Conservation (phyloP, 768 basidiomycete species). For the Crepidotus variabilis region DNA sequence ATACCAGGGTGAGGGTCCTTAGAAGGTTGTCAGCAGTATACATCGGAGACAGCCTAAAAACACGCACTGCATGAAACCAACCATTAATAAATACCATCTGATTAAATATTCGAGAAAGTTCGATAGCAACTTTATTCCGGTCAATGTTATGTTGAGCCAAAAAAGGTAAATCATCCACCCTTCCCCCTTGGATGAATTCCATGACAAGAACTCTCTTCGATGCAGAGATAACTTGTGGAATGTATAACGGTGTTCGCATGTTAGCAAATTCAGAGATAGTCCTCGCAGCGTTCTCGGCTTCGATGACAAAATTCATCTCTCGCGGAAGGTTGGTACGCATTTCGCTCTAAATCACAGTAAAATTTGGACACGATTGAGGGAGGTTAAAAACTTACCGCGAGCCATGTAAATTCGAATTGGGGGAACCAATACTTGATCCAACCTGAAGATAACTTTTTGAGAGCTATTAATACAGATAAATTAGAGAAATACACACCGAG, state of each 20-base stretch:
- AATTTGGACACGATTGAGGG: conserved; percentile 20
- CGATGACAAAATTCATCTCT: conserved; percentile 93
- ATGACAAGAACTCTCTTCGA: conserved; percentile 86
- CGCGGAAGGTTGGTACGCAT: conserved; percentile 90
- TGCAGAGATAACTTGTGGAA: conserved; percentile 78
- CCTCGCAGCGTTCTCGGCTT: conserved; percentile 81
- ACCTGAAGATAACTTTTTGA: conserved; percentile 31
- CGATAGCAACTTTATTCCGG: conserved; percentile 88
- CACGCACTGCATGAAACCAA: conserved; percentile 77
- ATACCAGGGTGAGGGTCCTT: conserved; percentile 87
- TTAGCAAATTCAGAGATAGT: conserved; percentile 66
- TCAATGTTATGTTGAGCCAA: conserved; percentile 82
- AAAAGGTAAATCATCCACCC: conserved; percentile 86
- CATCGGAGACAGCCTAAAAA: neutral
- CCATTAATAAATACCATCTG: conserved; percentile 97
- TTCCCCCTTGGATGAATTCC: conserved; percentile 90
- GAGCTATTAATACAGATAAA: neutral
- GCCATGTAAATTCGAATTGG: conserved; percentile 93
- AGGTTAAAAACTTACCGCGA: conserved; percentile 46
- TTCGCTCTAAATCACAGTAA: conserved; percentile 66
- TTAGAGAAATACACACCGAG: conserved; percentile 41
- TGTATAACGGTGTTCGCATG: conserved; percentile 77
- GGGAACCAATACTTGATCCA: conserved; percentile 94
- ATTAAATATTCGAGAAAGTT: conserved; percentile 86
- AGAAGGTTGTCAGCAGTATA: conserved; percentile 2